Evolutionary conservation across 768 basidiomycete genomes (phyloP).

Genomic region (Sporobolomyces phaffii): DNA sequence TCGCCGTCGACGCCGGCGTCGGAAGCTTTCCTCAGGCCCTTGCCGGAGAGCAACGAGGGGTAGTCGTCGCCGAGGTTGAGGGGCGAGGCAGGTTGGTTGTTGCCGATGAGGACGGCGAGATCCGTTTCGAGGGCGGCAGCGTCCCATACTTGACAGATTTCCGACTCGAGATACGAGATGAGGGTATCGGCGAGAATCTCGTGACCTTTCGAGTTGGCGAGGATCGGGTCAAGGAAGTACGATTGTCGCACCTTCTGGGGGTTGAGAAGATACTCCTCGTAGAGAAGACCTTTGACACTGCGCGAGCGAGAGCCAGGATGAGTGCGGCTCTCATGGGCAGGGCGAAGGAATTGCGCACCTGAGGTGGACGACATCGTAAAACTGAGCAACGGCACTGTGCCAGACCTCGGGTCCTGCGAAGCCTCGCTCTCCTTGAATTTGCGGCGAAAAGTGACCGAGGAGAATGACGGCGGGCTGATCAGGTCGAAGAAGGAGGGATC

Average conservation of each 20-base stretch:
- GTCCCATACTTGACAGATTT: constrained; percentile 78
- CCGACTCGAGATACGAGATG: constrained; percentile 78
- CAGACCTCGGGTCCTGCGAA: constrained; percentile 84
- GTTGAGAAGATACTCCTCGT: constrained; percentile 70
- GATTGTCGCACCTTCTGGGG: constrained; percentile 58
- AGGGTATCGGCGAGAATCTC: constrained; percentile 85
- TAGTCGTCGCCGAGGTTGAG: constrained; percentile 37
- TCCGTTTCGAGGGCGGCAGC: constrained; percentile 43
- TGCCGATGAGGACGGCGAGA: constrained; percentile 36
- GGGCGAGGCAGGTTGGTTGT: constrained; percentile 15
- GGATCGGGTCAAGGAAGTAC: constrained; percentile 75
- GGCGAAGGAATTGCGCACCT: constrained; percentile 49
- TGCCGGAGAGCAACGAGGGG: constrained; percentile 41
- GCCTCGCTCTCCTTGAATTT: constrained; percentile 68
- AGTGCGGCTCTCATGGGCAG: rapidly evolving
- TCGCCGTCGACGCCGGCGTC: constrained; percentile 41
- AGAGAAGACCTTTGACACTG: constrained; percentile 73
- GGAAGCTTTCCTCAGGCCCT: constrained; percentile 42
- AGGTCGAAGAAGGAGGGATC: constrained; percentile 80
- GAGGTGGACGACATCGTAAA: constrained; percentile 93
- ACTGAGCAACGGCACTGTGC: constrained; percentile 86
- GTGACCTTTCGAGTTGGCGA: constrained; percentile 75
- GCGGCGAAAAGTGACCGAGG: constrained; percentile 91
- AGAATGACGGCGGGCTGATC: constrained; percentile 87
- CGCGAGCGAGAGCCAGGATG: background rate